Base-by-base conservation (phyloP, 805 yeast genomes). In the Brettanomyces custersianus region DNA sequence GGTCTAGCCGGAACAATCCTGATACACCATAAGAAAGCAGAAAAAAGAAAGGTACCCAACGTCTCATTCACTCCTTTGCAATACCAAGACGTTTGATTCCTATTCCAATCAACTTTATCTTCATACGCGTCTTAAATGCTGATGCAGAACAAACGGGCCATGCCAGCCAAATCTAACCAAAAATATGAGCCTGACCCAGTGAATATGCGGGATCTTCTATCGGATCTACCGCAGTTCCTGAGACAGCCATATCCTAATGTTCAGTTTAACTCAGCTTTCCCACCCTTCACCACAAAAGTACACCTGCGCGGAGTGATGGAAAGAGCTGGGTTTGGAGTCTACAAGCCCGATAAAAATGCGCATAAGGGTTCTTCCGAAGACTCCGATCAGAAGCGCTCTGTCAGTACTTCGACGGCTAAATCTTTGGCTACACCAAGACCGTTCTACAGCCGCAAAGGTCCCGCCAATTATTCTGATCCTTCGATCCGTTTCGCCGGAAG, bases 291-390 rank as follows among this genome's bases (percentile, higher is more conserved):
- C 37, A 73, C 80, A 0, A 70, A 71, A 25, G 75, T 69, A 33
- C 60, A 75, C 20, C 79, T 77, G 47, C 67, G 68, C 45, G 78
- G 87, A 2, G 92, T 81, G 2, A 74, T 80, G 55, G 92, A 83
- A 52, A 60, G 92, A 45, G 92, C 92, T 0, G 94, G 94, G 0
- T 83, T 83, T 48, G 92, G 82, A 18, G 72, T 71, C 9, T 64
- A 63, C 40, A 65, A 52, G 35, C 60, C 60, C 2, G 48, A 43
- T 21, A 39, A 30, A 9, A 39, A 37, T n/a, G 12, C 27, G 2
- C 27, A 17, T 9, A 15, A 20, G 4, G 23, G 17, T 10, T 20
- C n/a, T 26, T 9, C 9, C 3, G 12, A 17, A n/a, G 19, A 28
- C 12, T 8, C 9, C 7, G 24, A 27, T 13, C 7, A 24, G 10